phyloP scores from a whole-genome alignment of 495 filamentous ascomycete species.

The Penicillium simplicissimum region DNA sequence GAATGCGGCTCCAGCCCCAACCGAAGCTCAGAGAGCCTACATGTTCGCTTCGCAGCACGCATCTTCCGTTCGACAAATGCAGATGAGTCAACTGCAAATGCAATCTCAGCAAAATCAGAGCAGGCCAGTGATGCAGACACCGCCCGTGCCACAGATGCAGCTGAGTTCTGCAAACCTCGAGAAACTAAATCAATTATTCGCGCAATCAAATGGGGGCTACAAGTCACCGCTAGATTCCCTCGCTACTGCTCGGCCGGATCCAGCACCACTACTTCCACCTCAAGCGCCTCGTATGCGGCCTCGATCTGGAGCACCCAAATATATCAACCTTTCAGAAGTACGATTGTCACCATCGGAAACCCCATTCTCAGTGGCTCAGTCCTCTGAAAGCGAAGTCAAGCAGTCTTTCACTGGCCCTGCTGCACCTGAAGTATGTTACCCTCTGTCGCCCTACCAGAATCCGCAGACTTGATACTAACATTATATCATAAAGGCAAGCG shows the following conservation, averaged over 20 bases:
- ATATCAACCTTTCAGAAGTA: not conserved
- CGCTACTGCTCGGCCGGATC: not conserved
- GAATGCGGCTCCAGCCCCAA: too few species aligned
- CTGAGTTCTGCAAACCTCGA: not conserved
- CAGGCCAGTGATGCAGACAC: not conserved
- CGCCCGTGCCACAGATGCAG: not conserved
- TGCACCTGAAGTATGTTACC: not conserved
- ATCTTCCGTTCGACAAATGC: not conserved
- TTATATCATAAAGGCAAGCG: not conserved
- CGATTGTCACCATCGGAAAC: not conserved
- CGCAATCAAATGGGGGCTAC: not conserved
- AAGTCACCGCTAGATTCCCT: not conserved
- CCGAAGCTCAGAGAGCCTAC: not conserved
- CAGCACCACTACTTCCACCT: not conserved
- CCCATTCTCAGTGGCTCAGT: not conserved
- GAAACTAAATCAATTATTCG: not conserved
- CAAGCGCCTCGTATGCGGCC: not conserved
- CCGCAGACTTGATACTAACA: not conserved
- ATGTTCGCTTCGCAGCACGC: not conserved
- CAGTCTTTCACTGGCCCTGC: not conserved
- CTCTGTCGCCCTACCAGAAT: not conserved
- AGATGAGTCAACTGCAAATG: not conserved
- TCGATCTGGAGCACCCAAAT: not conserved
- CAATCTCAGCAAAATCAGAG: not conserved
- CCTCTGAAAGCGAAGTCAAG: not conserved